Evolutionary conservation across 1,284 basidiomycete genomes (phyloP).

Genomic region (Meira miltonrushii): DNA sequence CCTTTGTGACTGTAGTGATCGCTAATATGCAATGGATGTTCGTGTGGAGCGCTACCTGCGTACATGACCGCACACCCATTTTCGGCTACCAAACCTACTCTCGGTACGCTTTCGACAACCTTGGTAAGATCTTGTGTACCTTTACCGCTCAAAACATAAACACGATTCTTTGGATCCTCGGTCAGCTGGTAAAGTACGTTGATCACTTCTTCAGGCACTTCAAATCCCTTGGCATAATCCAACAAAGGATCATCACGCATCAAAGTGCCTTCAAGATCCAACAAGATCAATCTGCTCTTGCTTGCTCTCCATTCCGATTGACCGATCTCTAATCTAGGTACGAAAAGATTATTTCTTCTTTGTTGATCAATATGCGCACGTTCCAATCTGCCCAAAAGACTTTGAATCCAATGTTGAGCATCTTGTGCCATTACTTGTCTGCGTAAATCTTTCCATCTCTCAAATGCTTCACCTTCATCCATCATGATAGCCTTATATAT

Average conservation of each 20-base stretch:
- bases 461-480: slow-evolving; percentile 65
- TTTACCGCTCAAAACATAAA: slow-evolving; percentile 76
- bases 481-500: slow-evolving; percentile 72
- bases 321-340: slow-evolving; percentile 46
- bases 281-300: slow-evolving; percentile 64
- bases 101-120: slow-evolving; percentile 62
- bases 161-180: slow-evolving; percentile 66
- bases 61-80: slow-evolving; percentile 79
- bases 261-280: slow-evolving; percentile 75
- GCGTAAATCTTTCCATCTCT: slow-evolving; percentile 79
- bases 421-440: slow-evolving; percentile 80
- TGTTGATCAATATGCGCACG: slow-evolving; percentile 47
- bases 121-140: slow-evolving; percentile 64
- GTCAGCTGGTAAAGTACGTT: slow-evolving; percentile 62
- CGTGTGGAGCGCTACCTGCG: slow-evolving; percentile 46
- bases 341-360: slow-evolving; percentile 39
- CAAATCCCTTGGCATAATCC: slow-evolving; percentile 48
- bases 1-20: background rate
- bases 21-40: background rate
- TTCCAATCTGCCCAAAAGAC: slow-evolving; percentile 60
- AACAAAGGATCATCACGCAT: slow-evolving; percentile 53
- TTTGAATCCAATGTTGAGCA: slow-evolving; percentile 74
- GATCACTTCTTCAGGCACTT: slow-evolving; percentile 61
- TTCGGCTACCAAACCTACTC: slow-evolving; percentile 75
- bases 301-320: slow-evolving; percentile 54